Conservation (phyloP, 2,329 filamentous ascomycete species). For the Cladosporium oxysporum region DNA sequence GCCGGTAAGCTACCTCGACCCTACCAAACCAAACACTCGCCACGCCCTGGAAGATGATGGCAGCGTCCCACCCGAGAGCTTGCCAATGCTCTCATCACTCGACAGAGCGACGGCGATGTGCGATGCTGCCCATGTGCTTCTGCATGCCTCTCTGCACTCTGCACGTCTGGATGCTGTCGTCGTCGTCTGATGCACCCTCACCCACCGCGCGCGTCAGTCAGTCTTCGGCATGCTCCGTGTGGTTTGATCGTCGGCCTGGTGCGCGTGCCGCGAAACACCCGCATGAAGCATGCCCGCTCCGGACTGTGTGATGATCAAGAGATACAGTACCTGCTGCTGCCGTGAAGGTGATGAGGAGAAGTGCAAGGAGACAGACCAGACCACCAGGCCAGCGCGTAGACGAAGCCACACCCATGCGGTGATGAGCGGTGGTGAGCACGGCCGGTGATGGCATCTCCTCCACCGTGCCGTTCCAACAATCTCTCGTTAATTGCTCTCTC, state of each 20-base stretch:
- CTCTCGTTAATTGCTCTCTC: background rate
- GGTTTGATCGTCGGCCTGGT: background rate
- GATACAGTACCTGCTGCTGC: background rate
- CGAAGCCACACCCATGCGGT: conserved; percentile 1
- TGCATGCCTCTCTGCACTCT: background rate
- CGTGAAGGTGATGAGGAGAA: background rate
- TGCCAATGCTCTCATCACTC: background rate
- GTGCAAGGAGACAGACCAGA: background rate
- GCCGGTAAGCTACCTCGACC: conserved; percentile 3
- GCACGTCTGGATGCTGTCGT: background rate
- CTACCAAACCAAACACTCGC: background rate
- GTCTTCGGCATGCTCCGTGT: conserved; percentile 7
- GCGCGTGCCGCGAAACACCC: conserved; percentile 11
- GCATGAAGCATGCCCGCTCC: background rate
- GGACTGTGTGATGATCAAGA: background rate
- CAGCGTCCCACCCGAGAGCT: background rate
- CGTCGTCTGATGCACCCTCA: background rate
- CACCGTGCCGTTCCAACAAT: background rate
- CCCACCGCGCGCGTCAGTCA: background rate
- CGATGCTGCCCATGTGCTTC: background rate
- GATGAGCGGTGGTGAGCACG: conserved; percentile 16
- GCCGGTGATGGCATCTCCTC: background rate
- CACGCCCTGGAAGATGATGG: background rate
- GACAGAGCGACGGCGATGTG: background rate
- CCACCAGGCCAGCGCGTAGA: background rate